Conservation (phyloP, 169 alveolate genomes). For the Plasmodium chabaudi region DNA sequence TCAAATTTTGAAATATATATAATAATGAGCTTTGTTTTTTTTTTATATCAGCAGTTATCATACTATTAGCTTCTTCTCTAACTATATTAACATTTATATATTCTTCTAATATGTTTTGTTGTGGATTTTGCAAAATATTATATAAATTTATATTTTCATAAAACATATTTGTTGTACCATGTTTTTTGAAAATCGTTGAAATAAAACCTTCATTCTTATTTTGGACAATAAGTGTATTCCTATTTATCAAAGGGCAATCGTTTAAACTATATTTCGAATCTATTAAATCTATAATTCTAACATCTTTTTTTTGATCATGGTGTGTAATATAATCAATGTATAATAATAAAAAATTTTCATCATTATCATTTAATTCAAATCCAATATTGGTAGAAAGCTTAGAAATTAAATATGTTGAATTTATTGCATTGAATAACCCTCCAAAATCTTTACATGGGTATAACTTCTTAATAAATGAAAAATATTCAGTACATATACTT, state of each 20-base stretch:
- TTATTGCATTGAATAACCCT: slow-evolving; percentile 67
- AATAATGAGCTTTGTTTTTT: slow-evolving; percentile 65
- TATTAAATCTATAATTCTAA: slow-evolving; percentile 44
- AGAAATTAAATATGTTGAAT: slow-evolving; percentile 47
- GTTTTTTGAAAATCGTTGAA: slow-evolving; percentile 51
- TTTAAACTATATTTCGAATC: slow-evolving; percentile 53
- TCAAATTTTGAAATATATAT: slow-evolving; percentile 71
- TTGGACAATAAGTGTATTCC: slow-evolving; percentile 54
- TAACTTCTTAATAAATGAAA: slow-evolving; percentile 64
- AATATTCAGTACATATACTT: slow-evolving; percentile 65
- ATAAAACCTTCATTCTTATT: slow-evolving; percentile 38
- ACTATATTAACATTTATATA: slow-evolving; percentile 52
- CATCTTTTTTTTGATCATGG: slow-evolving; percentile 63
- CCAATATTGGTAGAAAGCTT: slow-evolving; percentile 61
- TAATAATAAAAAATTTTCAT: slow-evolving; percentile 49
- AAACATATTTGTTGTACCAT: slow-evolving; percentile 23
- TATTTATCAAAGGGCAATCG: slow-evolving; percentile 60
- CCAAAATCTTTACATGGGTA: slow-evolving; percentile 75
- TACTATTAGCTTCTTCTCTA: slow-evolving; percentile 65
- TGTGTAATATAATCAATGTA: slow-evolving; percentile 66
- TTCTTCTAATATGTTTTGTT: slow-evolving; percentile 50
- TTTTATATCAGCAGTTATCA: slow-evolving; percentile 68
- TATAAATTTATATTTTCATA: slow-evolving; percentile 65
- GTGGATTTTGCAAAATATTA: slow-evolving; percentile 36
- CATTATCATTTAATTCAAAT: slow-evolving; percentile 54